Percentiles rank a stretch among this genome's conserved stretches.
Conservation (phyloP, 352 stramenopile genomes). For the Pythium chondricola region DNA sequence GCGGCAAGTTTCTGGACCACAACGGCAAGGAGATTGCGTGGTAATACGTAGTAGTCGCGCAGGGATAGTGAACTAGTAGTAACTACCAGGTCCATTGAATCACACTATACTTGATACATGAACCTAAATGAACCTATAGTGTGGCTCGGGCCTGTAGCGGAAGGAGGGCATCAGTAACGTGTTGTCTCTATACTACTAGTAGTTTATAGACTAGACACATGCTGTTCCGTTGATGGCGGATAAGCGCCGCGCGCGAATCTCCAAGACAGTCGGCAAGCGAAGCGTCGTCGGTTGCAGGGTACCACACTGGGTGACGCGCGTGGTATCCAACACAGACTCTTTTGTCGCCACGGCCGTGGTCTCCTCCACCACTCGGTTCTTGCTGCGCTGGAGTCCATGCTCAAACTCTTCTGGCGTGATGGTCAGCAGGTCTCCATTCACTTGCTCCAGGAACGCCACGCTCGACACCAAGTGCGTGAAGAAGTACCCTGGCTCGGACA, state of each 20-base stretch:
- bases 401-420: slow-evolving; percentile 77
- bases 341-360: not conserved
- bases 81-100: too few species aligned
- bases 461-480: slow-evolving; percentile 88
- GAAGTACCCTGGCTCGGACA: slow-evolving; percentile 90
- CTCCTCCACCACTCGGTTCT: slow-evolving; percentile 16
- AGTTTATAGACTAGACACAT: too few species aligned
- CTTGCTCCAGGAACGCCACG: slow-evolving; percentile 72
- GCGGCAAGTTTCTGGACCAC: slow-evolving; percentile 9
- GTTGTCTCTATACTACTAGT: too few species aligned
- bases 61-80: too few species aligned
- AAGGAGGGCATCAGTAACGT: too few species aligned
- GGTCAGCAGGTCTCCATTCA: slow-evolving; percentile 60
- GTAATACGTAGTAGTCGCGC: too few species aligned
- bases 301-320: not conserved
- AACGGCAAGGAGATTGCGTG: slow-evolving; percentile 14
- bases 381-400: slow-evolving; percentile 35
- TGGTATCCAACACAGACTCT: not conserved
- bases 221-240: slow-evolving; percentile 1
- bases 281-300: not conserved
- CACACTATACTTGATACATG: too few species aligned
- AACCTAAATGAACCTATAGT: too few species aligned
- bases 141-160: too few species aligned
- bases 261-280: slow-evolving; percentile 28
- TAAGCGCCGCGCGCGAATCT: slow-evolving; percentile 33